Conservation (phyloP, 805 yeast species). For the Saturnispora sekii region DNA sequence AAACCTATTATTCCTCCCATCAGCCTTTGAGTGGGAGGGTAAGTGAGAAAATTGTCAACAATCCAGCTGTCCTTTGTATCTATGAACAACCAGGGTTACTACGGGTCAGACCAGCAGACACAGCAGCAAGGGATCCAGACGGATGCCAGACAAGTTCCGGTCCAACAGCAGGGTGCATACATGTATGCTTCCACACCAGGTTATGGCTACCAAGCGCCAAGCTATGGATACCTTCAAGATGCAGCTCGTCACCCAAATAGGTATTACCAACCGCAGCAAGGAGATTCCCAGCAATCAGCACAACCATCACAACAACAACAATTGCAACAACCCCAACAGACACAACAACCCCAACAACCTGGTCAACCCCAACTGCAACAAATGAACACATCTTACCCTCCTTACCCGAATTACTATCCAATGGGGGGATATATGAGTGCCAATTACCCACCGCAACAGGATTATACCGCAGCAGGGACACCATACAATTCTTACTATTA, state of each 20-base stretch:
- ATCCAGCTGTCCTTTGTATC: not conserved
- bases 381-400: not conserved
- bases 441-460: constrained; percentile 1
- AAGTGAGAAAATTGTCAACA: no score
- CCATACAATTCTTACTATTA: constrained; percentile 5
- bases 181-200: constrained; percentile 1
- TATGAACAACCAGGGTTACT: constrained; percentile 4
- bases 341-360: constrained; percentile 9
- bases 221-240: constrained; percentile 1
- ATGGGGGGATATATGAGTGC: not conserved
- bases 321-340: constrained; percentile 5
- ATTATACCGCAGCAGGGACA: not conserved
- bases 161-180: not conserved
- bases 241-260: not conserved
- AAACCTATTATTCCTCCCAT: no score
- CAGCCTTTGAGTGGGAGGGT: no score
- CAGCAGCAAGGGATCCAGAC: no score
- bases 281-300: not conserved
- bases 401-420: constrained; percentile 2
- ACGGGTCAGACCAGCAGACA: no score
- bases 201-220: constrained; percentile 1
- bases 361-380: constrained; percentile 5
- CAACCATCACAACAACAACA: constrained; percentile 5
- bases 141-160: no score
- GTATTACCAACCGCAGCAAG: not conserved